Percentiles rank a stretch among this genome's conserved stretches.
Conservation (phyloP, 2,329 filamentous ascomycete species). For the Claviceps quebecensis region DNA sequence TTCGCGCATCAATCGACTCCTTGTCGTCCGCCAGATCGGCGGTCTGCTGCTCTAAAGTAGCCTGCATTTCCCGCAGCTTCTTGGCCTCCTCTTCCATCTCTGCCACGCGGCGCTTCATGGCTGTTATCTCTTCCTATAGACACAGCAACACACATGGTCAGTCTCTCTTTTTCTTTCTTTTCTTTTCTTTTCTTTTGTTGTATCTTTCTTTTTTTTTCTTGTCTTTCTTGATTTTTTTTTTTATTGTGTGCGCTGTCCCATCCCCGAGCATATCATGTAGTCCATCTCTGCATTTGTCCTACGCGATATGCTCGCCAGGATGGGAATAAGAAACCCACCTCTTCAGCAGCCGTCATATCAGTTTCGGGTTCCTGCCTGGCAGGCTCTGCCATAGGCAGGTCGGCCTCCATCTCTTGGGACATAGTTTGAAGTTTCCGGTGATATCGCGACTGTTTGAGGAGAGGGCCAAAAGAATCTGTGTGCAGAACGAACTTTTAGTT, state of each 20-base stretch:
- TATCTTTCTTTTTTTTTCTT: not conserved
- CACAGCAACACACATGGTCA: conserved; percentile 15
- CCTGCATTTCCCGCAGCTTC: conserved; percentile 78
- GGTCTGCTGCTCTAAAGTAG: conserved; percentile 69
- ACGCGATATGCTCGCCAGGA: not conserved
- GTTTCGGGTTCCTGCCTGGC: conserved; percentile 4
- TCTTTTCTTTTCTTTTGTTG: not conserved
- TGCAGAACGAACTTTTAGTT: not conserved
- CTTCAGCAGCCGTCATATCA: conserved; percentile 8
- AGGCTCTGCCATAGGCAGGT: conserved; percentile 3
- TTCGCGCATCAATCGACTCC: conserved; percentile 87
- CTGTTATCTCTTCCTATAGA: conserved; percentile 60
- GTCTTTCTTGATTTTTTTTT: not conserved
- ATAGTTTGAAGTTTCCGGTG: not conserved
- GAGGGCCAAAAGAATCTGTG: not conserved
- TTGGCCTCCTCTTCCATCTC: conserved; percentile 86
- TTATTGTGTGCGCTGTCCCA: not conserved
- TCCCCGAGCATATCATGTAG: not conserved
- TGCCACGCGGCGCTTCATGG: conserved; percentile 74
- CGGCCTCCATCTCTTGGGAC: conserved; percentile 5
- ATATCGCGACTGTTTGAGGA: not conserved
- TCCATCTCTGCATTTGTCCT: not conserved
- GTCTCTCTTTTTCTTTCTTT: conserved; percentile 9
- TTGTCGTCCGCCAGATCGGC: conserved; percentile 80
- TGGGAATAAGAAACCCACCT: conserved; percentile 7